Evolutionary conservation across 768 basidiomycete species (phyloP).

Genomic region (Rubroboletus pulcherrimus): DNA sequence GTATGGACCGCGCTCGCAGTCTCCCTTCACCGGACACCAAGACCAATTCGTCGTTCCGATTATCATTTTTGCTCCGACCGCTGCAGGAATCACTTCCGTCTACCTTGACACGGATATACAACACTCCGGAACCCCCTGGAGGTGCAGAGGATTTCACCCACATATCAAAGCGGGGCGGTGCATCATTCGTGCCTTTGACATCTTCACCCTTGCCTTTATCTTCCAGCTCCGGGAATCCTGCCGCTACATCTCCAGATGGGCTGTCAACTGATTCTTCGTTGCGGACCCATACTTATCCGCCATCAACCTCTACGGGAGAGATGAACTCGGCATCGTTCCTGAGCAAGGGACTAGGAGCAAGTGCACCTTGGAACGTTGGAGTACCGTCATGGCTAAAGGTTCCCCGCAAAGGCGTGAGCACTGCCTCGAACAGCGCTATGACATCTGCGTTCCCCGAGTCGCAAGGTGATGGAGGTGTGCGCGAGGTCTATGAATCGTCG

Average conservation of each 20-base stretch:
- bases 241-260: constrained; percentile 6
- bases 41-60: constrained; percentile 49
- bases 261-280: constrained; percentile 26
- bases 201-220: constrained; percentile 33
- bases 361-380: constrained; percentile 53
- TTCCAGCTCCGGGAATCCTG: constrained; percentile 7
- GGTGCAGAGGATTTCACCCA: constrained; percentile 68
- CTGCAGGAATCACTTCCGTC: constrained; percentile 54
- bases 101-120: constrained; percentile 33
- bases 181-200: constrained; percentile 59
- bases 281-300: constrained; percentile 76
- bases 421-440: constrained; percentile 27
- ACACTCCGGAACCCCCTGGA: constrained; percentile 32
- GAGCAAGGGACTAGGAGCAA: constrained; percentile 41
- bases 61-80: constrained; percentile 64
- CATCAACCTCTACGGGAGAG: constrained; percentile 56
- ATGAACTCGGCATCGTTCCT: constrained; percentile 33
- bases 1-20: constrained; percentile 40
- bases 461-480: constrained; percentile 39
- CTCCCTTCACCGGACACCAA: constrained; percentile 34
- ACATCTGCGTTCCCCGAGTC: constrained; percentile 17
- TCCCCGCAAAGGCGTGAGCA: constrained; percentile 38
- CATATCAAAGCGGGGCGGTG: constrained; percentile 52
- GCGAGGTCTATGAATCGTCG: constrained; percentile 49
- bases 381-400: constrained; percentile 71